Percentiles rank a stretch among this genome's conserved stretches.
Conservation (phyloP, 768 basidiomycete genomes). For the Mycena rosella region DNA sequence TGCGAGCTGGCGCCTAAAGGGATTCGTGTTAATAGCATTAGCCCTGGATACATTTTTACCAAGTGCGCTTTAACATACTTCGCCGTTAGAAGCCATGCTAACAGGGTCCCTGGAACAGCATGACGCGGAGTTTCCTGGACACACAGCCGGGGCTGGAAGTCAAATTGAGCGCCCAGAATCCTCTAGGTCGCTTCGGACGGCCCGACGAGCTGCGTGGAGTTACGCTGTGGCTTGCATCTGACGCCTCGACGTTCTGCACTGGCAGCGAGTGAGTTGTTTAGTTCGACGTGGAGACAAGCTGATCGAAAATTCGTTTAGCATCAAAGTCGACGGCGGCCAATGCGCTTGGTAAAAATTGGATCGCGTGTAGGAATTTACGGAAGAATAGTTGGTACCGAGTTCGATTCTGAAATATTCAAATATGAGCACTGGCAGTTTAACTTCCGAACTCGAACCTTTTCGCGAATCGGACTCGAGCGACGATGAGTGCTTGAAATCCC, state of each 20-base stretch:
- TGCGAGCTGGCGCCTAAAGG: slow-evolving; percentile 76
- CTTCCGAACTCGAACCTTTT: no score
- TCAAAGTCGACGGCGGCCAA: slow-evolving; percentile 33
- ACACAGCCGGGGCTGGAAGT: slow-evolving; percentile 63
- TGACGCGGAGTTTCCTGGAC: slow-evolving; percentile 72
- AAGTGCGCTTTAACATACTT: slow-evolving; percentile 48
- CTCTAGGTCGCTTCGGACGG: slow-evolving; percentile 73
- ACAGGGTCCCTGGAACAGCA: slow-evolving; percentile 55
- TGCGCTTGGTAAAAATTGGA: slow-evolving; percentile 25
- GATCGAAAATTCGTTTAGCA: slow-evolving; percentile 3
- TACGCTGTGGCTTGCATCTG: slow-evolving; percentile 73
- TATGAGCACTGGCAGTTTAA: no score
- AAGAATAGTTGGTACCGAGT: no score
- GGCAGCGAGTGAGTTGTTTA: slow-evolving; percentile 48
- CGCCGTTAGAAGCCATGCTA: not conserved
- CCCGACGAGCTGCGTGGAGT: slow-evolving; percentile 80
- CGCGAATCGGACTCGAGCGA: no score
- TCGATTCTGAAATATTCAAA: no score
- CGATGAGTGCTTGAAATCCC: no score
- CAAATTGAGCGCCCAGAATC: slow-evolving; percentile 73
- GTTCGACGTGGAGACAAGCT: not conserved
- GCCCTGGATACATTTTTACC: slow-evolving; percentile 81
- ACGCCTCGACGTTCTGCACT: slow-evolving; percentile 80
- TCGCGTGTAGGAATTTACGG: no score
- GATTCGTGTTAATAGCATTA: slow-evolving; percentile 80